A percentile compares a stretch with the other conserved stretches of the same genome.
These are phyloP conservation scores for Botrytis paeoniae DNA, from an alignment of 2,329 filamentous ascomycete genomes.

Conservation along the genomic window DNA sequence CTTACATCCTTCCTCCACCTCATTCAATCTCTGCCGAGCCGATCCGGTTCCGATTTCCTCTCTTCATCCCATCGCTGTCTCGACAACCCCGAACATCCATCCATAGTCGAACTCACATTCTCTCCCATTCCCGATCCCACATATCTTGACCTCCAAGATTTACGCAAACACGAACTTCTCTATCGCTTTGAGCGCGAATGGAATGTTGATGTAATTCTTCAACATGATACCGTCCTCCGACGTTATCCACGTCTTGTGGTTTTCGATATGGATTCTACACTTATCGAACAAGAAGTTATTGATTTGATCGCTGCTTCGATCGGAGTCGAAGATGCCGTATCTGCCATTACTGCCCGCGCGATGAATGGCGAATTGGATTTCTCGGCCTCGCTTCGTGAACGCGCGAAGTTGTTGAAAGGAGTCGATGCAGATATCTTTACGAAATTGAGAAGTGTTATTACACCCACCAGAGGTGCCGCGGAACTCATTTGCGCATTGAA, in stretches of 20 bases:
- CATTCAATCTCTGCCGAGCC: constrained; percentile 60
- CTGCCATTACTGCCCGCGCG: constrained; percentile 84
- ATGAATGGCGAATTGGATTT: constrained; percentile 98
- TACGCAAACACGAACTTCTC: constrained; percentile 77
- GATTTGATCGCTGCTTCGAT: constrained; percentile 87
- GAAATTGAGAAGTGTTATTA: constrained; percentile 69
- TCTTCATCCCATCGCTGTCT: constrained; percentile 63
- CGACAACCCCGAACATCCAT: constrained; percentile 56
- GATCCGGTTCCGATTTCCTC: constrained; percentile 48
- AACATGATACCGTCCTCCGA: constrained; percentile 69
- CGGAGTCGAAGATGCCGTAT: constrained; percentile 77
- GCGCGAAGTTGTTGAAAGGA: constrained; percentile 77
- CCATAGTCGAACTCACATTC: constrained; percentile 64
- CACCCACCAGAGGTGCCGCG: constrained; percentile 76
- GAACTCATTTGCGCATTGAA: constrained; percentile 73
- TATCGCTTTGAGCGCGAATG: constrained; percentile 84
- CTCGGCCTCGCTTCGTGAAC: constrained; percentile 73
- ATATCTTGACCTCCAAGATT: constrained; percentile 64
- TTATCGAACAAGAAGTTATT: constrained; percentile 97
- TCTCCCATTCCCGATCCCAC: constrained; percentile 57
- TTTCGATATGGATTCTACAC: constrained; percentile 98
- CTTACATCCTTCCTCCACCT: constrained; percentile 62
- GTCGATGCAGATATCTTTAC: constrained; percentile 77
- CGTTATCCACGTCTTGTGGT: constrained; percentile 83
- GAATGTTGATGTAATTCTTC: constrained; percentile 81